Percentiles rank a stretch among this genome's conserved stretches.
Conservation (phyloP, 129 eudicot genomes). For the Lonicera japonica region DNA sequence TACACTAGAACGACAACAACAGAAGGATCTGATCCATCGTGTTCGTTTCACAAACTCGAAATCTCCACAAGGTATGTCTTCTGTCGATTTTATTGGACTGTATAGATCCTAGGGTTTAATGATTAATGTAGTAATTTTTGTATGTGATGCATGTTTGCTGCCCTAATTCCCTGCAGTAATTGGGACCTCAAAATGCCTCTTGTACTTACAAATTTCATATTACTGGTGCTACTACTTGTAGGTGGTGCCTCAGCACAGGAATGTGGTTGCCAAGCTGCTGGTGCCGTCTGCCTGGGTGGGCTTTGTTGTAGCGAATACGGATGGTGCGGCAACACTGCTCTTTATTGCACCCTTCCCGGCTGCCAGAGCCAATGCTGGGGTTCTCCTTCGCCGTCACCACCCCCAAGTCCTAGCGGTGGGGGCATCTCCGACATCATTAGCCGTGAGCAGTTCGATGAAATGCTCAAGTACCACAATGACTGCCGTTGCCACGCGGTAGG, state of each 20-base stretch:
- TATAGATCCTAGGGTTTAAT: no score
- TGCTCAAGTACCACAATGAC: not conserved
- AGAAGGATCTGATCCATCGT: no score
- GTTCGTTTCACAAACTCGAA: no score
- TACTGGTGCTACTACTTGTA: no score
- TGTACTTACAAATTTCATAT: no score
- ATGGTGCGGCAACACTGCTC: not conserved
- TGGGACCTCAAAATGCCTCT: no score
- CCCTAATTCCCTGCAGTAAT: no score
- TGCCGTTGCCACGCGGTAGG: not conserved
- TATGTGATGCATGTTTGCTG: no score
- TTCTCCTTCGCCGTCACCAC: not conserved
- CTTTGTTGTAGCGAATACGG: slow-evolving; percentile 9
- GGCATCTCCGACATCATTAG: not conserved
- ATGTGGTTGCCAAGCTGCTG: slow-evolving; percentile 7
- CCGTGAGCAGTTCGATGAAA: not conserved
- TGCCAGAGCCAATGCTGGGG: not conserved
- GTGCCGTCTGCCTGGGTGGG: slow-evolving; percentile 2
- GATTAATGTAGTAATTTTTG: no score
- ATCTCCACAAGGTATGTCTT: no score
- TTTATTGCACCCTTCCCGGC: not conserved
- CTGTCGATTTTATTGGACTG: no score
- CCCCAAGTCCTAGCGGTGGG: not conserved
- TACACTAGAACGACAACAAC: no score
- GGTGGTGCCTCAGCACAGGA: slow-evolving; percentile 7